Evolutionary conservation across 768 basidiomycete genomes (phyloP).

Genomic region (Phaffia australis): DNA sequence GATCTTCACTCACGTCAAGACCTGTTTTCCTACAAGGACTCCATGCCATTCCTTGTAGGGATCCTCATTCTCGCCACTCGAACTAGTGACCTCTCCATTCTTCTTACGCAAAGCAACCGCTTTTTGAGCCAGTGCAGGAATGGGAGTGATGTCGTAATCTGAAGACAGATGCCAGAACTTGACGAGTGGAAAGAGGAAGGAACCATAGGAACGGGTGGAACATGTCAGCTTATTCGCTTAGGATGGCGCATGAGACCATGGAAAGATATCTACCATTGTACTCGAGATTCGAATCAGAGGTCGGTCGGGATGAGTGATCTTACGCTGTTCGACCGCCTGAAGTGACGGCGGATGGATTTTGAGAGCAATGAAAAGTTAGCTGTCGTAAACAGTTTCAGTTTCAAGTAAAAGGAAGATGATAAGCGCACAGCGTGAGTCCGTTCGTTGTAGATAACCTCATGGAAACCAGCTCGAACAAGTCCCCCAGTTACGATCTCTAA

Average conservation of each 20-base stretch:
- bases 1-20: slow-evolving; percentile 45
- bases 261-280: slow-evolving; percentile 50
- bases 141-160: slow-evolving; percentile 62
- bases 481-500: slow-evolving; percentile 66
- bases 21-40: slow-evolving; percentile 83
- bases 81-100: slow-evolving; percentile 36
- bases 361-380: no score
- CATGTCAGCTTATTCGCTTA: neutral
- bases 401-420: no score
- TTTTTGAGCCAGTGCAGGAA: slow-evolving; percentile 47
- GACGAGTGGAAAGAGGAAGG: neutral
- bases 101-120: slow-evolving; percentile 45
- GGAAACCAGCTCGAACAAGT: slow-evolving; percentile 76
- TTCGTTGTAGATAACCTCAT: slow-evolving; percentile 85
- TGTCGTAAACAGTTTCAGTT: no score
- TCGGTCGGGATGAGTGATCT: slow-evolving; percentile 47
- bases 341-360: no score
- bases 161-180: slow-evolving; percentile 84
- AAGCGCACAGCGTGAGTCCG: slow-evolving; percentile 47
- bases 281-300: slow-evolving; percentile 91
- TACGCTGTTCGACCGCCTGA: slow-evolving; percentile 3
- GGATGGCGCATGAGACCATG: neutral
- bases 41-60: slow-evolving; percentile 45
- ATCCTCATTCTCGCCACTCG: slow-evolving; percentile 41
- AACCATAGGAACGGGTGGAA: neutral